These are phyloP conservation scores for Ophiosphaerella narmari DNA, from an alignment of 2,329 filamentous ascomycete genomes.

Conservation along the genomic window DNA sequence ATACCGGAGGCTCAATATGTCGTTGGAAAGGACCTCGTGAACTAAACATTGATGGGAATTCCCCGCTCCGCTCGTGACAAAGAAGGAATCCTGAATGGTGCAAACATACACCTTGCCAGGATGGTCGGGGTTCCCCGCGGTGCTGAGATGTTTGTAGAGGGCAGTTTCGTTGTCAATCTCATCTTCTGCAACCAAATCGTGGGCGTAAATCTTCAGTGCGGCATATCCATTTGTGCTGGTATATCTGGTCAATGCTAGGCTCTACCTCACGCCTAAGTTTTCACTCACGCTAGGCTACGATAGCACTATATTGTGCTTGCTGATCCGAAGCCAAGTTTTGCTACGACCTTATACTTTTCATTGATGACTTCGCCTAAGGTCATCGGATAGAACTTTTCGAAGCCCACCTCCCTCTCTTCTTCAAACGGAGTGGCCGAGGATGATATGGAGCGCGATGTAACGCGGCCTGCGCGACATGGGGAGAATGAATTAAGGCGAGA, in stretches of 20 bases:
- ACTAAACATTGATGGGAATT: not conserved
- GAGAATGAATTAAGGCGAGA: not conserved
- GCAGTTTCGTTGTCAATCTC: not conserved
- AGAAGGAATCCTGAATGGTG: not conserved
- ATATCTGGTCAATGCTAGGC: not conserved
- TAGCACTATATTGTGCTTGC: not conserved
- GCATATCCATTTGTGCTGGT: not conserved
- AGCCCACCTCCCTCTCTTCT: not conserved
- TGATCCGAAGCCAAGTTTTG: constrained; percentile 1
- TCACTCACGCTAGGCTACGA: not conserved
- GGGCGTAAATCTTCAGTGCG: not conserved
- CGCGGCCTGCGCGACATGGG: not conserved
- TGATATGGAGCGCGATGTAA: not conserved
- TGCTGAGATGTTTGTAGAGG: not conserved
- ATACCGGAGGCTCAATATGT: constrained; percentile 1
- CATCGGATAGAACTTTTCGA: constrained; percentile 1
- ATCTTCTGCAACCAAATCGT: constrained; percentile 1
- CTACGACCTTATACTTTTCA: not conserved
- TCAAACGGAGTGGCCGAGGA: constrained; percentile 1
- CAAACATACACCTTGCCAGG: not conserved
- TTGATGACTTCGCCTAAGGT: not conserved
- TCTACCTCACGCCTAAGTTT: not conserved
- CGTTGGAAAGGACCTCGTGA: constrained; percentile 1
- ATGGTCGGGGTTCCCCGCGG: not conserved
- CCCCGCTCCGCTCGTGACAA: not conserved